Conservation (phyloP, 2,329 filamentous ascomycete genomes). For the Golovinomyces cichoracearum region DNA sequence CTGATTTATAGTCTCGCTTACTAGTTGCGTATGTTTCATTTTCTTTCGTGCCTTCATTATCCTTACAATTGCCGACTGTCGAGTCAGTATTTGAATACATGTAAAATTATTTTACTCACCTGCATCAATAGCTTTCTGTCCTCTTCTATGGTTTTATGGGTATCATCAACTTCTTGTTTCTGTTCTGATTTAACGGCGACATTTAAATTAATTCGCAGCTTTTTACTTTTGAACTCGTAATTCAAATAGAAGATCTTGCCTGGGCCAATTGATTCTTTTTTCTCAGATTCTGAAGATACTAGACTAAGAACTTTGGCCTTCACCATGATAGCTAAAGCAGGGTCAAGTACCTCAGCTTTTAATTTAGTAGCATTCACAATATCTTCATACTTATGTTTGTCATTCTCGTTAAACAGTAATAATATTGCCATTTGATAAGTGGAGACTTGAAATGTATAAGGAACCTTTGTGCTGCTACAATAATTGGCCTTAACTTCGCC, state of each 20-base stretch:
- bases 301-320: conserved; percentile 76
- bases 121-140: conserved; percentile 89
- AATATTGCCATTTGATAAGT: conserved; percentile 96
- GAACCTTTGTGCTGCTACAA: conserved; percentile 65
- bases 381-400: conserved; percentile 65
- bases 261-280: conserved; percentile 47
- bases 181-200: conserved; percentile 83
- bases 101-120: conserved; percentile 29
- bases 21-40: conserved; percentile 90
- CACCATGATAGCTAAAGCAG: conserved; percentile 59
- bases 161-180: conserved; percentile 88
- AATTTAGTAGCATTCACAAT: conserved; percentile 61
- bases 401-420: conserved; percentile 77
- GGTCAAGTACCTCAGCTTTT: conserved; percentile 58
- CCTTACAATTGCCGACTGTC: conserved; percentile 82
- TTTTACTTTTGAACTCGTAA: conserved; percentile 93
- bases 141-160: conserved; percentile 98
- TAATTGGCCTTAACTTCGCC: conserved; percentile 89
- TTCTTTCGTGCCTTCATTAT: conserved; percentile 99
- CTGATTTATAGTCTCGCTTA: conserved; percentile 85
- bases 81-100: conserved; percentile 11
- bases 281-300: conserved; percentile 24
- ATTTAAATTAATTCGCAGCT: conserved; percentile 90
- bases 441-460: conserved; percentile 90
- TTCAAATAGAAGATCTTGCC: conserved; percentile 68